Base-by-base conservation (phyloP, 352 stramenopile genomes). In the Phytophthora fragariae region DNA sequence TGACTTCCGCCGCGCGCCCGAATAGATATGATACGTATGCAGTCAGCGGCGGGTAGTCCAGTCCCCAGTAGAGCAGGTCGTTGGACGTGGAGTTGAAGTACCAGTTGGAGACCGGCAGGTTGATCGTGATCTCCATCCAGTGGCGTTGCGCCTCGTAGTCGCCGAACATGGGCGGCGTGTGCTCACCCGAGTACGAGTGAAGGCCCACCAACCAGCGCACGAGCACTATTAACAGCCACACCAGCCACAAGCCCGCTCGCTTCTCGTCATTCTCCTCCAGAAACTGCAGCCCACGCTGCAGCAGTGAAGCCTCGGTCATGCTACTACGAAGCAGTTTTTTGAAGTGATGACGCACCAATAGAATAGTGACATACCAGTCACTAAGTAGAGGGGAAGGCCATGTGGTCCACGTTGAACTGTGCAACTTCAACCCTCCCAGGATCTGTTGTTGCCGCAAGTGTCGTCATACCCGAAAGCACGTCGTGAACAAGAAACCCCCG, bases 81-180 rank as follows among this genome's bases (percentile, higher is more conserved):
- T 99, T 98, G 35, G 72, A 60, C 1, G 83, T 88, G 21, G 88
- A 83, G 62, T 97, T 98, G 72, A 92, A 94, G 75, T 99, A 99
- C 98, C 98, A 99, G 56, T 99, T 85, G 3, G 79, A 88, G 12
- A 99, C 59, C 1, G 97, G 97, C 61, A 99, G 69, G 62, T 97
- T 84, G 50, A 89, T 87, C 31, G 98, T 99, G 55, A 99, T 85
- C 85, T 99, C 98, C 97, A 99, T 99, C 98, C 98, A 99, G 82
- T 99, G 98, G 39, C 98, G 92, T 80, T 99, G 97, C 3, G 97
- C 98, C 76, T 99, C 98, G 81, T 98, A 99, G 78, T 99, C 98
- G 41, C 98, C 98, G 72, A 97, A 98, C 84, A 97, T 93, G 17
- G 92, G 91, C 52, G 88, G 80, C 39, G 76, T 92, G 54, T 62